These are phyloP conservation scores for Cladosporium sp. DNA, from an alignment of 2,329 filamentous ascomycete species.

Conservation along the genomic window DNA sequence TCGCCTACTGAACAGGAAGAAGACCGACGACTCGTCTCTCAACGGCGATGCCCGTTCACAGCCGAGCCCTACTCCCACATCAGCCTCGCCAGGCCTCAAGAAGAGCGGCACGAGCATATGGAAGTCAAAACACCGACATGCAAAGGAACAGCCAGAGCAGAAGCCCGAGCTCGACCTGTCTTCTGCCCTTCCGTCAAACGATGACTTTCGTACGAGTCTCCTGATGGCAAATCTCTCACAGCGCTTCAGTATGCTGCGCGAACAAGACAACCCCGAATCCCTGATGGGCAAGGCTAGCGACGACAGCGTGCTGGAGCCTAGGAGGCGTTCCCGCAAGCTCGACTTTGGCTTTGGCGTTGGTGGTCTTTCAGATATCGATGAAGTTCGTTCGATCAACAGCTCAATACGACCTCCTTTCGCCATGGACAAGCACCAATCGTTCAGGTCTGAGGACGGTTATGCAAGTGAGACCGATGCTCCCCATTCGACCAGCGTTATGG, in stretches of 20 bases:
- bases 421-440: constrained; percentile 58
- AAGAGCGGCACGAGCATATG: constrained; percentile 29
- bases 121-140: constrained; percentile 37
- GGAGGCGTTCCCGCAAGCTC: constrained; percentile 69
- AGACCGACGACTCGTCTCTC: constrained; percentile 7
- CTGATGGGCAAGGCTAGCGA: constrained; percentile 91
- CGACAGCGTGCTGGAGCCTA: constrained; percentile 82
- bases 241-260: constrained; percentile 91
- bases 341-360: constrained; percentile 59
- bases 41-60: constrained; percentile 1
- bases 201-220: constrained; percentile 92
- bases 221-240: constrained; percentile 93
- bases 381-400: constrained; percentile 73
- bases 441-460: constrained; percentile 53
- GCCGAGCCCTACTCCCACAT: constrained; percentile 6
- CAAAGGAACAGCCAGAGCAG: constrained; percentile 47
- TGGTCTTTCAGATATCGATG: constrained; percentile 72
- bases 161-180: constrained; percentile 67
- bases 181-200: constrained; percentile 67
- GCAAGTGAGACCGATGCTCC: constrained; percentile 60
- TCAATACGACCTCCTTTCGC: constrained; percentile 54
- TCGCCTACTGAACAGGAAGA: constrained; percentile 12
- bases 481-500: constrained; percentile 69
- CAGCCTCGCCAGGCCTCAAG: constrained; percentile 22
- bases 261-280: constrained; percentile 86